phyloP scores from a whole-genome alignment of 768 basidiomycete genomes.

The Dioszegia crocea region DNA sequence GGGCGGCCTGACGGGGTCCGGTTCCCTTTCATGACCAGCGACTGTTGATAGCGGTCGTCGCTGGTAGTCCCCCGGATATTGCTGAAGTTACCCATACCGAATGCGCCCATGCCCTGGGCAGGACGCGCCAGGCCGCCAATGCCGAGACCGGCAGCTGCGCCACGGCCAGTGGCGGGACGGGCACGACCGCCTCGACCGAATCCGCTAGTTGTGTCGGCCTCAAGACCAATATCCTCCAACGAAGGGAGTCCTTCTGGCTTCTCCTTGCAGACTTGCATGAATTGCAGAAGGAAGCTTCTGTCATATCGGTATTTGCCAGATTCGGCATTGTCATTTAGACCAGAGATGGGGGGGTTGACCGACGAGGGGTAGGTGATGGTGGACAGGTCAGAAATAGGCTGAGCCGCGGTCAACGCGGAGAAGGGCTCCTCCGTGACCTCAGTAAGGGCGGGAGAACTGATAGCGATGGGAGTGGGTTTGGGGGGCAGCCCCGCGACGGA shows the following conservation, averaged over 20 bases:
- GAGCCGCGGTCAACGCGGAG: slow-evolving; percentile 65
- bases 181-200: slow-evolving; percentile 57
- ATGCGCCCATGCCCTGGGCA: slow-evolving; percentile 44
- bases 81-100: slow-evolving; percentile 41
- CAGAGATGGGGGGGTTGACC: slow-evolving; percentile 72
- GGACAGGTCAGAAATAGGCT: slow-evolving; percentile 75
- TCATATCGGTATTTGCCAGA: slow-evolving; percentile 96
- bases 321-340: slow-evolving; percentile 76
- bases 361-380: slow-evolving; percentile 76
- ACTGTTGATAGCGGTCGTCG: slow-evolving; percentile 28
- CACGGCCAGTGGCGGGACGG: slow-evolving; percentile 35
- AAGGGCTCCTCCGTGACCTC: slow-evolving; percentile 25
- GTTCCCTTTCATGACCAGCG: slow-evolving; percentile 15
- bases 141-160: slow-evolving; percentile 56
- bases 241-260: slow-evolving; percentile 86
- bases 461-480: slow-evolving; percentile 32
- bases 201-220: slow-evolving; percentile 58
- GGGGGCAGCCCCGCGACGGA: slow-evolving; percentile 38
- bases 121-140: slow-evolving; percentile 49
- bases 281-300: slow-evolving; percentile 94
- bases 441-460: slow-evolving; percentile 27
- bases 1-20: slow-evolving; percentile 59
- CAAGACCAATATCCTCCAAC: slow-evolving; percentile 84
- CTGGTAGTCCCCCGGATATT: slow-evolving; percentile 32
- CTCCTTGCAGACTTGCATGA: slow-evolving; percentile 90